Evolutionary conservation across 371 early-diverging fungal species (phyloP).

Genomic region (Batkoa obscura): DNA sequence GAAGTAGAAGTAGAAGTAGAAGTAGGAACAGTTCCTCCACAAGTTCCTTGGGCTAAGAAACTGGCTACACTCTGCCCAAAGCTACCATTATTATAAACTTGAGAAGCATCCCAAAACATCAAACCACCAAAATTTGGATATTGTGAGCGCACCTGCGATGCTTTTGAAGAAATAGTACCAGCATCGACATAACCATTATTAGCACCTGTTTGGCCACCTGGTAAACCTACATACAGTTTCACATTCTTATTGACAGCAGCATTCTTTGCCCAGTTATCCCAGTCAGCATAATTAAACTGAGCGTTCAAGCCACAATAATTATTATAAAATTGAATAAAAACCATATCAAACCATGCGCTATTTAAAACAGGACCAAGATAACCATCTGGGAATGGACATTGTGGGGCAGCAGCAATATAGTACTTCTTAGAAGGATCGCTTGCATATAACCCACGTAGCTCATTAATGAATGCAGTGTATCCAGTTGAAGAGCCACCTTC

Average conservation of each 20-base stretch:
- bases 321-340: slow-evolving; percentile 58
- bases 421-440: slow-evolving; percentile 20
- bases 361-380: slow-evolving; percentile 10
- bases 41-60: slow-evolving; percentile 1
- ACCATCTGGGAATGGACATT: slow-evolving; percentile 40
- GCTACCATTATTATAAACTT: slow-evolving; percentile 8
- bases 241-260: slow-evolving; percentile 32
- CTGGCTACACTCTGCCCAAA: slow-evolving; percentile 8
- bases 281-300: slow-evolving; percentile 31
- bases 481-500: slow-evolving; percentile 36
- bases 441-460: slow-evolving; percentile 23
- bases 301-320: slow-evolving; percentile 25
- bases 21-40: too few relatives aligned
- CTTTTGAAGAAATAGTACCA: slow-evolving; percentile 15
- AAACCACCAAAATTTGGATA: slow-evolving; percentile 37
- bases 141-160: slow-evolving; percentile 12
- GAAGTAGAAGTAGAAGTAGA: too few relatives aligned
- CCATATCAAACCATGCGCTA: slow-evolving; percentile 14
- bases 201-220: slow-evolving; percentile 31
- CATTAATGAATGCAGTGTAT: slow-evolving; percentile 19
- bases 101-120: slow-evolving; percentile 40
- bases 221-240: slow-evolving; percentile 33
- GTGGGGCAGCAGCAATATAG: slow-evolving; percentile 49
- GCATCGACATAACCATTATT: slow-evolving; percentile 29
- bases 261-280: slow-evolving; percentile 33